These are phyloP conservation scores for Aquilaria agallochum DNA, from an alignment of 441 rosid genomes.

Conservation along the genomic window DNA sequence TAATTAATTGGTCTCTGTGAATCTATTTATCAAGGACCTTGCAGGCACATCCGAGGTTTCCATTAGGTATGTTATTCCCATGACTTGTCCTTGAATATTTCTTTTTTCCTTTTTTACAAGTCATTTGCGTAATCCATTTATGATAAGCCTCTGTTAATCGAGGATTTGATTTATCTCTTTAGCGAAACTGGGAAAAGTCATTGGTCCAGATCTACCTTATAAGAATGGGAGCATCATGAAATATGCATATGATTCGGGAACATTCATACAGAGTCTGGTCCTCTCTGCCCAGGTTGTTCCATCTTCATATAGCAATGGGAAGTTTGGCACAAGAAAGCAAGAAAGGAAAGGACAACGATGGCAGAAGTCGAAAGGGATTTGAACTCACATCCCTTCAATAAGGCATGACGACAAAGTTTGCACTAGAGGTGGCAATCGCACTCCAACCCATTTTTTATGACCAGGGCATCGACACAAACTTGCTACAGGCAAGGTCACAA, in stretches of 20 bases:
- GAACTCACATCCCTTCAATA: conserved; percentile 42
- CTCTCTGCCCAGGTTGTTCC: conserved; percentile 44
- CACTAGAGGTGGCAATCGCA: conserved; percentile 79
- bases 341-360: conserved; percentile 34
- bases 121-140: neutral
- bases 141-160: neutral
- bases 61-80: conserved; percentile 37
- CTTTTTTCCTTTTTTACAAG: conserved; percentile 6
- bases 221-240: conserved; percentile 45
- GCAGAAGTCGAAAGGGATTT: conserved; percentile 39
- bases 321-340: conserved; percentile 44
- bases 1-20: conserved; percentile 36
- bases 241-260: conserved; percentile 68
- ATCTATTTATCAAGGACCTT: conserved; percentile 31
- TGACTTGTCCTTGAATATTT: neutral
- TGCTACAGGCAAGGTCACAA: conserved; percentile 53
- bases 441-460: conserved; percentile 74
- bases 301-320: conserved; percentile 36
- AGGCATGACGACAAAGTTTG: conserved; percentile 47
- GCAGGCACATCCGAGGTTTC: conserved; percentile 61
- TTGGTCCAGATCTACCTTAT: conserved; percentile 55
- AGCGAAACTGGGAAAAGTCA: conserved; percentile 63
- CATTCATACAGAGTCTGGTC: conserved; percentile 41
- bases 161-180: conserved; percentile 24
- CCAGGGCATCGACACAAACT: conserved; percentile 57